These are phyloP conservation scores for Backusella mclennaniae DNA, from an alignment of 192 early-diverging fungal genomes.

Conservation along the genomic window DNA sequence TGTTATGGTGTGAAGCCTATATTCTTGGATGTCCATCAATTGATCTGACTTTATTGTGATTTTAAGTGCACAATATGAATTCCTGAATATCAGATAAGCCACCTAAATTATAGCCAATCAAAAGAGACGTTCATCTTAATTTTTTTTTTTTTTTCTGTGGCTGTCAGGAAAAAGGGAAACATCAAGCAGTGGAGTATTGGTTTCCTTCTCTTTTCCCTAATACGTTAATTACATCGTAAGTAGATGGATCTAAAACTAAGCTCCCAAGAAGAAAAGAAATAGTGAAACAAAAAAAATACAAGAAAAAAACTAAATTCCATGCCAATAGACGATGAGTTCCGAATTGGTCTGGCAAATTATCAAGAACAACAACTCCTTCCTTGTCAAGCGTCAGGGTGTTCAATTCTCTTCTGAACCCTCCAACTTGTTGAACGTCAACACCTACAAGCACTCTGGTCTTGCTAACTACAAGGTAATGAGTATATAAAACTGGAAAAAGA, in stretches of 20 bases:
- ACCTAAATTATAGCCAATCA: neutral
- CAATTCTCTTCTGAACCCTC: conserved; percentile 70
- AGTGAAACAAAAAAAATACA: neutral
- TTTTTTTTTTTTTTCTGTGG: conserved; percentile 12
- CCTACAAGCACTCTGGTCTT: conserved; percentile 80
- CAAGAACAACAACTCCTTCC: conserved; percentile 75
- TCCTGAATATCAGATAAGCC: neutral
- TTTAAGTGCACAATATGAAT: no score
- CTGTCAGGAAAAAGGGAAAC: conserved; percentile 9
- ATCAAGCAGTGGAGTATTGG: neutral
- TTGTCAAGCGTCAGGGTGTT: conserved; percentile 78
- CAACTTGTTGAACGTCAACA: conserved; percentile 79
- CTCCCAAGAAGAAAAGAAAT: neutral
- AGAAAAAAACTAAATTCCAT: neutral
- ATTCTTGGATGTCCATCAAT: no score
- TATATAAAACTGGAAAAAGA: neutral
- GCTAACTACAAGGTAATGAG: conserved; percentile 69
- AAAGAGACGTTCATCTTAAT: neutral
- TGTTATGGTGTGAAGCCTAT: no score
- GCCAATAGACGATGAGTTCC: conserved; percentile 32
- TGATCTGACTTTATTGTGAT: neutral
- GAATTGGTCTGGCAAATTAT: conserved; percentile 59
- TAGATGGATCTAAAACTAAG: neutral
- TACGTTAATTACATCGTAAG: conserved; percentile 18
- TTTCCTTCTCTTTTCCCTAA: conserved; percentile 19